Evolutionary conservation across 768 basidiomycete species (phyloP), one percentile per base, ranked within the genome.

Genomic region (Boletus barrowsii): DNA sequence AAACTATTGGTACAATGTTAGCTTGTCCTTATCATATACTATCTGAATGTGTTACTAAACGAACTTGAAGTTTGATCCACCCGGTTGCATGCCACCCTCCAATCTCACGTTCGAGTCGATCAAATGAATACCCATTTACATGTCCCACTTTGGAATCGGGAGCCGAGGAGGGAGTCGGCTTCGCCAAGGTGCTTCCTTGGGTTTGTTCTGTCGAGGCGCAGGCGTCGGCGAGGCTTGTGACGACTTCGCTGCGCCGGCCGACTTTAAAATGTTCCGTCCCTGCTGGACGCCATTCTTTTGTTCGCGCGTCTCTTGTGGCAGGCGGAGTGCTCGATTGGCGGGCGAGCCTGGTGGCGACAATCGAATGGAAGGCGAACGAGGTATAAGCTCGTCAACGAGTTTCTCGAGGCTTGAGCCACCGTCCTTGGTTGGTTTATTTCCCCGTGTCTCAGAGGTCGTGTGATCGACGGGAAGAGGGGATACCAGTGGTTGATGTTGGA

Each of bases 81-180:
- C 26, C 26, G 9, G 8, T 29, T 29, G 2, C 26, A 29, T 29
- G 2, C 26, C 9, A 29, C 26, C 26, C 26, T 29, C 26, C 26
- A 29, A 29, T 44, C 10, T 44, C 30, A 10, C 43, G 10, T n/a
- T 13, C 13, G 44, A 36, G 6, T 10, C 15, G 10, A 47, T 47
- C 46, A 35, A 24, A 48, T 18, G 24, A 47, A 24, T 7, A 15
- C 17, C 29, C 29, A 29, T 29, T 29, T 29, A 29, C 29, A 29
- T 29, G 8, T 29, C 29, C 68, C 68, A 70, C 53, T 66, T 70
- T 22, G 68, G 68, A 41, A 70, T 68, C 13, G 68, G 70, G 10
- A 37, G 60, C 10, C 70, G 66, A 49, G 68, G 62, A 18, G 68
- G 69, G 26, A 70, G 62, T 41, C 61, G 58, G 13, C 54, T 67